Evolutionary conservation across 305 asterid species (phyloP).

Genomic region (Ilex paraguariensis): DNA sequence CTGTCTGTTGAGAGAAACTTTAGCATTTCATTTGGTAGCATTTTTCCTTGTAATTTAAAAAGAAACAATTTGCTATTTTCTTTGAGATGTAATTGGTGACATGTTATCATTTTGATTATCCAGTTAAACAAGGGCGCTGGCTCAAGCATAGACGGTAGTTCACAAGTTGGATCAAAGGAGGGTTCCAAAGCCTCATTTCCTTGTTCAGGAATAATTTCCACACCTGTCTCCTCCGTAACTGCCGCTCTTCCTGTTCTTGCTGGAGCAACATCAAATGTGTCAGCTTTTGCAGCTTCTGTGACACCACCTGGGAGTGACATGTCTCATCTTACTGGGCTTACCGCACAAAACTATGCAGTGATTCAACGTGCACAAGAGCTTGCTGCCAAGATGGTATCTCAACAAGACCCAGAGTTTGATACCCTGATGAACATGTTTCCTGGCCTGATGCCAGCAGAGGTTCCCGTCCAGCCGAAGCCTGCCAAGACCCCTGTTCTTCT

Average conservation of each 20-base stretch:
- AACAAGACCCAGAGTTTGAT: slow-evolving; percentile 86
- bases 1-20: too few species aligned
- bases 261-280: slow-evolving; percentile 24
- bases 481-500: slow-evolving; percentile 90
- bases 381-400: slow-evolving; percentile 89
- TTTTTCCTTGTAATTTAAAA: too few species aligned
- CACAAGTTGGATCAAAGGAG: slow-evolving; percentile 39
- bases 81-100: too few species aligned
- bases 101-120: slow-evolving; percentile 9
- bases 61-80: too few species aligned
- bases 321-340: slow-evolving; percentile 71
- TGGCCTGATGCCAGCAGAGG: slow-evolving; percentile 80
- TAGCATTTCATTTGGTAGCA: too few species aligned
- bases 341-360: slow-evolving; percentile 70
- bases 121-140: slow-evolving; percentile 62
- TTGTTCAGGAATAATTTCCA: slow-evolving; percentile 29
- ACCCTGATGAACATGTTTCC: slow-evolving; percentile 87
- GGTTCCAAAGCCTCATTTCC: slow-evolving; percentile 29
- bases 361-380: slow-evolving; percentile 88
- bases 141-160: slow-evolving; percentile 37
- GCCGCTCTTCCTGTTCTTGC: slow-evolving; percentile 17
- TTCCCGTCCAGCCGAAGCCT: slow-evolving; percentile 76
- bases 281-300: slow-evolving; percentile 16
- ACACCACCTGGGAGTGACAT: slow-evolving; percentile 37
- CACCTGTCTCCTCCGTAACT: slow-evolving; percentile 21